These are phyloP conservation scores for Candida glucosophila DNA, from an alignment of 1,139 yeast genomes.

Conservation along the genomic window DNA sequence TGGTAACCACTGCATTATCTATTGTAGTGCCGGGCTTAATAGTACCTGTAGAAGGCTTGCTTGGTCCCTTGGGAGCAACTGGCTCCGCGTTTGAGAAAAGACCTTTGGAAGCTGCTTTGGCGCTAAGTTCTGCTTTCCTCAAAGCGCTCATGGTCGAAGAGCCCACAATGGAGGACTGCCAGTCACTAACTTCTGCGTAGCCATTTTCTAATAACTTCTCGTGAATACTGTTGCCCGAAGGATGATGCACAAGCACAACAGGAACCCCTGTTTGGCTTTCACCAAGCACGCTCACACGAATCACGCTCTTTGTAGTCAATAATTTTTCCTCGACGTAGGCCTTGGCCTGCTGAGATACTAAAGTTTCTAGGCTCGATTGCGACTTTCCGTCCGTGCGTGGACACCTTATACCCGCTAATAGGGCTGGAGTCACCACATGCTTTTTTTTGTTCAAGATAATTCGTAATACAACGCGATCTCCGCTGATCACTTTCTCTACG, in stretches of 20 bases:
- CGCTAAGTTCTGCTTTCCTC: slow-evolving; percentile 60
- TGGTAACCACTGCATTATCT: slow-evolving; percentile 47
- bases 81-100: slow-evolving; percentile 42
- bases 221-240: slow-evolving; percentile 63
- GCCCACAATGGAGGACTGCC: slow-evolving; percentile 76
- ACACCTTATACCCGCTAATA: slow-evolving; percentile 65
- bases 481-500: slow-evolving; percentile 69
- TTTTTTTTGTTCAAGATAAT: slow-evolving; percentile 33
- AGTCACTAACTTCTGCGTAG: slow-evolving; percentile 66
- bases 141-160: slow-evolving; percentile 51
- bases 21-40: slow-evolving; percentile 35
- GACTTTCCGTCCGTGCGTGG: slow-evolving; percentile 56
- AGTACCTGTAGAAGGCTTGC: slow-evolving; percentile 11
- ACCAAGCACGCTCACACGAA: slow-evolving; percentile 52
- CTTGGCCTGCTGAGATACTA: slow-evolving; percentile 59
- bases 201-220: slow-evolving; percentile 63
- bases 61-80: too few species aligned
- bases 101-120: slow-evolving; percentile 57
- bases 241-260: slow-evolving; percentile 55
- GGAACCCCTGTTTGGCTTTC: slow-evolving; percentile 57
- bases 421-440: slow-evolving; percentile 46
- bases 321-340: slow-evolving; percentile 59
- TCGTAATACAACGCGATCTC: slow-evolving; percentile 64
- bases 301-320: slow-evolving; percentile 45
- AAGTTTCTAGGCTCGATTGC: slow-evolving; percentile 33